These are phyloP conservation scores for Trichoderma koningiopsis DNA, from an alignment of 2,329 filamentous ascomycete species.

Conservation along the genomic window DNA sequence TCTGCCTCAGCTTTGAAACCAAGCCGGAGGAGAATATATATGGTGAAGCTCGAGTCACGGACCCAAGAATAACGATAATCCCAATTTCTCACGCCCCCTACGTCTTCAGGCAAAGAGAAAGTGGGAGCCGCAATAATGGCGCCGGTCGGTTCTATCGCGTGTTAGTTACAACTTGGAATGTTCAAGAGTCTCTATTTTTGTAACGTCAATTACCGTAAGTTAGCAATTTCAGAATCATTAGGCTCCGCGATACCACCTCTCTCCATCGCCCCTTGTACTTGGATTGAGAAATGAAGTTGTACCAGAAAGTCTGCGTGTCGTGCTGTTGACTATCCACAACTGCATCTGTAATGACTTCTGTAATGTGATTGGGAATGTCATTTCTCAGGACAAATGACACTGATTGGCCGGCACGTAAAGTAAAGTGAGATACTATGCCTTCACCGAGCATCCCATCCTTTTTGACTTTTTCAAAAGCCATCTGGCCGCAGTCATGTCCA, in stretches of 20 bases:
- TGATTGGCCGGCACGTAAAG: slow-evolving; percentile 65
- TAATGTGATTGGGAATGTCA: slow-evolving; percentile 60
- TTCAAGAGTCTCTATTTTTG: background rate
- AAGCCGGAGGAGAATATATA: slow-evolving; percentile 75
- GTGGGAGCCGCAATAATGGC: slow-evolving; percentile 77
- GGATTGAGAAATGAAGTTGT: slow-evolving; percentile 70
- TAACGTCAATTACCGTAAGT: slow-evolving; percentile 54
- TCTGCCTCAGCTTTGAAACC: slow-evolving; percentile 76
- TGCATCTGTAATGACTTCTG: slow-evolving; percentile 57
- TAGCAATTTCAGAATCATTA: slow-evolving; percentile 75
- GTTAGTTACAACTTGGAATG: background rate
- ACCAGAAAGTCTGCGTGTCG: slow-evolving; percentile 72
- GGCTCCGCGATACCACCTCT: slow-evolving; percentile 69
- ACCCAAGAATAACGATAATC: slow-evolving; percentile 80
- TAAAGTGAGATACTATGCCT: slow-evolving; percentile 63
- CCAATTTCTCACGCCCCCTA: slow-evolving; percentile 68
- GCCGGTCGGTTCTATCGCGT: slow-evolving; percentile 64
- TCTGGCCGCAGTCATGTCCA: slow-evolving; percentile 48
- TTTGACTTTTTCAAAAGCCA: slow-evolving; percentile 58
- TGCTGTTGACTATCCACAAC: slow-evolving; percentile 66
- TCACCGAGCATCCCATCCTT: slow-evolving; percentile 58
- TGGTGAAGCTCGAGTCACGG: slow-evolving; percentile 74
- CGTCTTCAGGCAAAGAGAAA: slow-evolving; percentile 74
- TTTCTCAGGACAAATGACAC: slow-evolving; percentile 70
- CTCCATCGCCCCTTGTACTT: slow-evolving; percentile 73